Conservation (phyloP, 1,139 yeast species). For the Kodamaea plutei region DNA sequence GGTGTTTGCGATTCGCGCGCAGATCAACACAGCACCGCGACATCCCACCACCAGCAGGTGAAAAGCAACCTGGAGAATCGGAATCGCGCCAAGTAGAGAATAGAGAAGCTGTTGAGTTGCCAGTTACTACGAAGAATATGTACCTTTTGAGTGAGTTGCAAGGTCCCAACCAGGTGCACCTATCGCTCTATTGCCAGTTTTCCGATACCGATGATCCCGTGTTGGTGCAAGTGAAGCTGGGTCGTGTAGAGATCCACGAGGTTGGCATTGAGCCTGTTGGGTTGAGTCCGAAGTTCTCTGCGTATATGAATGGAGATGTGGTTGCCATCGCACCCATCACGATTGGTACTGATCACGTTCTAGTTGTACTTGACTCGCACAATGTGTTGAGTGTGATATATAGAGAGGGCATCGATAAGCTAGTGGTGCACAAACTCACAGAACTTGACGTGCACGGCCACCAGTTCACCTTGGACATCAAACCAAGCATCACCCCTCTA, state of each 20-base stretch:
- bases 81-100: too few species aligned
- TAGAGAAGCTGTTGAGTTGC: too few species aligned
- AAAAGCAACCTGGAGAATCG: too few species aligned
- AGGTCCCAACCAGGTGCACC: conserved; percentile 15
- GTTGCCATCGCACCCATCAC: conserved; percentile 8
- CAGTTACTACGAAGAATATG: too few species aligned
- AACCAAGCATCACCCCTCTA: conserved; percentile 19
- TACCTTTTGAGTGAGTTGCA: conserved; percentile 17
- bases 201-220: conserved; percentile 14
- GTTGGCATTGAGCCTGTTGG: conserved; percentile 4
- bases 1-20: too few species aligned
- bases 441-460: conserved; percentile 25
- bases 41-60: too few species aligned
- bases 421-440: conserved; percentile 8
- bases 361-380: conserved; percentile 15
- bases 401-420: conserved; percentile 1
- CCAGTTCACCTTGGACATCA: conserved; percentile 24
- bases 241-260: conserved; percentile 17
- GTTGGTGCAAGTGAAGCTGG: conserved; percentile 17
- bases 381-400: conserved; percentile 9
- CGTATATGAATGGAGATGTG: conserved; percentile 3
- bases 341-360: conserved; percentile 6
- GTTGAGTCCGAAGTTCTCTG: too few species aligned
- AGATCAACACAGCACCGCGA: too few species aligned
- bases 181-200: conserved; percentile 12